Percentiles rank a stretch among this genome's conserved stretches.
These are phyloP conservation scores for Rhodosporidiobolus sp. DNA, from an alignment of 768 basidiomycete species.

Conservation along the genomic window DNA sequence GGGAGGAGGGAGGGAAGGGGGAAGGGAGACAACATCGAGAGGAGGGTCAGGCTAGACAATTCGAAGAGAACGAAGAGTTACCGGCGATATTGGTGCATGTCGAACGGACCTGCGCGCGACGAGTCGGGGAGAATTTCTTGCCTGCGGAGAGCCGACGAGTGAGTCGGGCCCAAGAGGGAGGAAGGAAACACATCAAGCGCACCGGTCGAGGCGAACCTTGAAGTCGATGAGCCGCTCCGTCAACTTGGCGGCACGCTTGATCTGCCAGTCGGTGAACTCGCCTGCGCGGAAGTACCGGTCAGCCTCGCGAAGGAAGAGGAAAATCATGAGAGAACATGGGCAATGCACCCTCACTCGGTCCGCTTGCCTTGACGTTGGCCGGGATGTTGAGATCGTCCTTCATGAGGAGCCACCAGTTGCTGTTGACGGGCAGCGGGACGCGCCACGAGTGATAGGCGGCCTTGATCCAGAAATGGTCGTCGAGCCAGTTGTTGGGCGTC, in stretches of 20 bases:
- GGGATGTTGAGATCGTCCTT: slow-evolving; percentile 69
- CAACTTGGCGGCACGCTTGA: slow-evolving; percentile 79
- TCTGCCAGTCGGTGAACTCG: slow-evolving; percentile 71
- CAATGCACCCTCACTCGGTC: slow-evolving; percentile 26
- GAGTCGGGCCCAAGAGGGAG: neutral
- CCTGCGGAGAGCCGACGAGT: slow-evolving; percentile 49
- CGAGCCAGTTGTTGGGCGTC: slow-evolving; percentile 88
- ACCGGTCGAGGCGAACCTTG: slow-evolving; percentile 52
- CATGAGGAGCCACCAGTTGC: slow-evolving; percentile 94
- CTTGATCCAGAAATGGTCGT: slow-evolving; percentile 87
- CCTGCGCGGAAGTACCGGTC: slow-evolving; percentile 27
- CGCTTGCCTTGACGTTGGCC: slow-evolving; percentile 39
- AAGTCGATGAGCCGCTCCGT: slow-evolving; percentile 68
- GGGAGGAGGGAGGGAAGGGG: neutral
- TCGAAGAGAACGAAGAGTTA: slow-evolving; percentile 28
- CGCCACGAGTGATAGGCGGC: slow-evolving; percentile 86
- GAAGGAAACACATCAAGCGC: neutral
- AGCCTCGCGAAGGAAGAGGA: neutral
- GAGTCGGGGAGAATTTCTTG: slow-evolving; percentile 69
- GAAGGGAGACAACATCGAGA: slow-evolving; percentile 9
- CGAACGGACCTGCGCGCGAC: slow-evolving; percentile 64
- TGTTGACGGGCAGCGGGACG: slow-evolving; percentile 77
- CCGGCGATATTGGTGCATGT: slow-evolving; percentile 53
- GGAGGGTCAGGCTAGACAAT: slow-evolving; percentile 15
- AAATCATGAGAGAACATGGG: neutral